phyloP scores from a whole-genome alignment of 106 monocot species.

The Platanthera guangdongensis region DNA sequence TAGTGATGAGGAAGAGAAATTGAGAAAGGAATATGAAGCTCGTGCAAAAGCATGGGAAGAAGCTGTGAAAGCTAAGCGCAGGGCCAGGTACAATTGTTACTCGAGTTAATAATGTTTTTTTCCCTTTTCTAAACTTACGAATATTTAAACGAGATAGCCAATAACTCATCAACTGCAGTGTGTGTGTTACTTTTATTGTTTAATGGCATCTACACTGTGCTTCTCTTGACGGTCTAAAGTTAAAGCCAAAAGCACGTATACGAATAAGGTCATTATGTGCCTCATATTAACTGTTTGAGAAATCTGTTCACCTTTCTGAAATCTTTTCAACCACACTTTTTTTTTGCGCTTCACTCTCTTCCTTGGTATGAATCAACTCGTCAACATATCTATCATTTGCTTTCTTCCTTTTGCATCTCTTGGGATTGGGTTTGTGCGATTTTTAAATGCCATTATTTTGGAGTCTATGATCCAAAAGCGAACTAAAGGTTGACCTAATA shows the following conservation, averaged over 20 bases:
- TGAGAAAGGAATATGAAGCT: conserved; percentile 36
- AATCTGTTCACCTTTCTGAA: neutral
- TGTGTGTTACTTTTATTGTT: too few relatives aligned
- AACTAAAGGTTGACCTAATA: too few relatives aligned
- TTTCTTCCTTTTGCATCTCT: neutral
- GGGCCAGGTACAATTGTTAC: conserved; percentile 42
- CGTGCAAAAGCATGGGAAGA: conserved; percentile 81
- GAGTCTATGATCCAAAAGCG: too few relatives aligned
- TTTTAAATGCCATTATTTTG: neutral
- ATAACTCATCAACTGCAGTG: too few relatives aligned
- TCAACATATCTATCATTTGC: neutral
- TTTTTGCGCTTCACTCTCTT: neutral
- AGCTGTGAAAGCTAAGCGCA: conserved; percentile 58
- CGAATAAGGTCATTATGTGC: too few relatives aligned
- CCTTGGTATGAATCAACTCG: neutral
- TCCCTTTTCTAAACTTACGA: neutral
- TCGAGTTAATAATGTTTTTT: neutral
- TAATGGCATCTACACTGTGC: too few relatives aligned
- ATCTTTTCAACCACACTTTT: too few relatives aligned
- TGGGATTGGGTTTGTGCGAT: neutral
- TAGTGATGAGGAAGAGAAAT: conserved; percentile 9
- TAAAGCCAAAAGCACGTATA: too few relatives aligned
- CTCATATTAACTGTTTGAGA: neutral
- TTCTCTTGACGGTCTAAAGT: too few relatives aligned
- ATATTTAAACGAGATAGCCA: too few relatives aligned